Evolutionary conservation across 352 stramenopile genomes (phyloP).

Genomic region (Plasmopara muralis): DNA sequence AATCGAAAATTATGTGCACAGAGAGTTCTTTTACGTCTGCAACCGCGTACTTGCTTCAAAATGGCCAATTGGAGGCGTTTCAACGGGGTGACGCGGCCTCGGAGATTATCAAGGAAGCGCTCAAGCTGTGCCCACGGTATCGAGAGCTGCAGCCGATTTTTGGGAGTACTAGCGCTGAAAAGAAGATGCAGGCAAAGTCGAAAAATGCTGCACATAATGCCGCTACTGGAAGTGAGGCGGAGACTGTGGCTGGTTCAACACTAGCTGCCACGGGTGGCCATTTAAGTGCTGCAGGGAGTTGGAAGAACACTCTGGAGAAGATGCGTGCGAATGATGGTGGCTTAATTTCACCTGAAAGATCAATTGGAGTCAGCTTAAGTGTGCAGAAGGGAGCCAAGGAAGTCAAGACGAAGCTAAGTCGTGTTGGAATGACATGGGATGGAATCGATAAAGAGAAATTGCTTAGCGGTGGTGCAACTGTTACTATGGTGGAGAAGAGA

Average conservation of each 20-base stretch:
- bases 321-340: neutral
- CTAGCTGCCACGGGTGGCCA: neutral
- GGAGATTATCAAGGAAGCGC: slow-evolving; percentile 12
- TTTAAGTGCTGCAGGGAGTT: slow-evolving; percentile 7
- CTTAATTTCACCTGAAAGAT: neutral
- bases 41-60: slow-evolving; percentile 12
- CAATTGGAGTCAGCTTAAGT: neutral
- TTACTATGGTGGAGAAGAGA: neutral
- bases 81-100: slow-evolving; percentile 7
- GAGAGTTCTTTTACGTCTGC: slow-evolving; percentile 18
- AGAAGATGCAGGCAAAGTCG: neutral
- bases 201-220: slow-evolving; percentile 2
- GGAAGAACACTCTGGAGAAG: slow-evolving; percentile 19
- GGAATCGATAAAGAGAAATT: neutral
- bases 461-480: neutral
- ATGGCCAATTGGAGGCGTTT: slow-evolving; percentile 21
- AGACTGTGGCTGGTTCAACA: neutral
- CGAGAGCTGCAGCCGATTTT: slow-evolving; percentile 22
- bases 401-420: neutral
- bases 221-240: neutral
- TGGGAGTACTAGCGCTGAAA: neutral
- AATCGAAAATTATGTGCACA: slow-evolving; percentile 9
- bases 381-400: neutral
- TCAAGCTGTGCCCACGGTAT: slow-evolving; percentile 27
- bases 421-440: neutral